Evolutionary conservation across 306 rosid genomes (phyloP).

Genomic region (Arachis stenosperma): DNA sequence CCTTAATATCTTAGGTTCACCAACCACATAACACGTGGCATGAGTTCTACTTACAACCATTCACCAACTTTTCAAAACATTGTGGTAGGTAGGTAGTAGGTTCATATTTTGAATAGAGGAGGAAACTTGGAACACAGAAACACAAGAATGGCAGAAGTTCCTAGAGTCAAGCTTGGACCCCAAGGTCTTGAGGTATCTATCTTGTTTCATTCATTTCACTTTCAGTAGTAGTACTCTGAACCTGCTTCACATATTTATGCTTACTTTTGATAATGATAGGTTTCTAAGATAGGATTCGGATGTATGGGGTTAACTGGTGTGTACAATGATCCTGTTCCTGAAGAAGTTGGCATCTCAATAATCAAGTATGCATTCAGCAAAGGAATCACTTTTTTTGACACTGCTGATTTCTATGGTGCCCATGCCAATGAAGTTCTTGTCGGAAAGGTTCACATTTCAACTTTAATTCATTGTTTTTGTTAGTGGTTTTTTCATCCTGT

Average conservation of each 20-base stretch:
- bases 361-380: conserved; percentile 66
- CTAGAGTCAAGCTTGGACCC: conserved; percentile 40
- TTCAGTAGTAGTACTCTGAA: background rate
- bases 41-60: background rate
- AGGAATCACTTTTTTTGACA: conserved; percentile 84
- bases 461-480: background rate
- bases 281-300: conserved; percentile 82
- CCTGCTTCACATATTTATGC: background rate
- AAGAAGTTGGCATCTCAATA: conserved; percentile 61
- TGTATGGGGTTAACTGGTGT: conserved; percentile 72
- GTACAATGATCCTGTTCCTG: conserved; percentile 59
- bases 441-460: conserved; percentile 57
- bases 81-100: background rate
- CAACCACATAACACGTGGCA: background rate
- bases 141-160: conserved; percentile 43
- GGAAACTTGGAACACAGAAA: background rate
- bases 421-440: conserved; percentile 65
- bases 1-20: background rate
- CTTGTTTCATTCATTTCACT: background rate
- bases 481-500: background rate
- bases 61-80: background rate
- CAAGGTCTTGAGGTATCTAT: conserved; percentile 35
- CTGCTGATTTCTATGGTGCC: conserved; percentile 66
- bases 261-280: conserved; percentile 40
- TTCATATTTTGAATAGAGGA: background rate